These are phyloP conservation scores for Bipolaris sorokiniana DNA, from an alignment of 2,329 filamentous ascomycete species.

Conservation along the genomic window DNA sequence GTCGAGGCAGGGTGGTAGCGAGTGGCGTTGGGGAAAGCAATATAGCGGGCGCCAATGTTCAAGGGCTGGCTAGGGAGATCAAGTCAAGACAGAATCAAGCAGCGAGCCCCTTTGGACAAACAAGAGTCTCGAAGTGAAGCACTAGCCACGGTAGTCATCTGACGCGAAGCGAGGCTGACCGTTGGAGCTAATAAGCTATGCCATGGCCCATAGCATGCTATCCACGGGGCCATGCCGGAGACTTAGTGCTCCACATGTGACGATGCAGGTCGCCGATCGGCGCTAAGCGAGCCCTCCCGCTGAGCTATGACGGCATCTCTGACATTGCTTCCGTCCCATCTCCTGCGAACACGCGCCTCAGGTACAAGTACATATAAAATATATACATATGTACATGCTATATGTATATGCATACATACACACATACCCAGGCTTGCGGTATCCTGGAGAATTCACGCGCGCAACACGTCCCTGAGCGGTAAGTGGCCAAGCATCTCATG, in stretches of 20 bases:
- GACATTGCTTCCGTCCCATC: constrained; percentile 9
- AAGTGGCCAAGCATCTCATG: not conserved
- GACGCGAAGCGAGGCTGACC: constrained; percentile 15
- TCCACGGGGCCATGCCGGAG: constrained; percentile 6
- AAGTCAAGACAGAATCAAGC: not conserved
- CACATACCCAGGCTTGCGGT: not conserved
- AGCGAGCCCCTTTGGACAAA: not conserved
- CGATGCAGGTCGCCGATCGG: constrained; percentile 18
- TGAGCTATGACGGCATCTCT: constrained; percentile 29
- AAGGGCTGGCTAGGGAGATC: not conserved
- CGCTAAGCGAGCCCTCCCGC: constrained; percentile 14
- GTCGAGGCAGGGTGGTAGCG: constrained; percentile 20
- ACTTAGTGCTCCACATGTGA: constrained; percentile 25
- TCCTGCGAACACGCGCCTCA: not conserved
- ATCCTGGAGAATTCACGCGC: not conserved
- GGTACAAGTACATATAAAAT: not conserved
- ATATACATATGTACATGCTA: no score
- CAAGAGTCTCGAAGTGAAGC: not conserved
- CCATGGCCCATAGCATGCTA: not conserved
- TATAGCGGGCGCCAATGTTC: constrained; percentile 1
- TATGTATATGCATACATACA: not conserved
- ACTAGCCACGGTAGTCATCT: constrained; percentile 7
- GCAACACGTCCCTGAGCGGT: not conserved
- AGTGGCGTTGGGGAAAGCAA: constrained; percentile 11
- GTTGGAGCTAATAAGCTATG: constrained; percentile 15